Conservation (phyloP, 2,329 filamentous ascomycete species). For the Fusarium foetens region DNA sequence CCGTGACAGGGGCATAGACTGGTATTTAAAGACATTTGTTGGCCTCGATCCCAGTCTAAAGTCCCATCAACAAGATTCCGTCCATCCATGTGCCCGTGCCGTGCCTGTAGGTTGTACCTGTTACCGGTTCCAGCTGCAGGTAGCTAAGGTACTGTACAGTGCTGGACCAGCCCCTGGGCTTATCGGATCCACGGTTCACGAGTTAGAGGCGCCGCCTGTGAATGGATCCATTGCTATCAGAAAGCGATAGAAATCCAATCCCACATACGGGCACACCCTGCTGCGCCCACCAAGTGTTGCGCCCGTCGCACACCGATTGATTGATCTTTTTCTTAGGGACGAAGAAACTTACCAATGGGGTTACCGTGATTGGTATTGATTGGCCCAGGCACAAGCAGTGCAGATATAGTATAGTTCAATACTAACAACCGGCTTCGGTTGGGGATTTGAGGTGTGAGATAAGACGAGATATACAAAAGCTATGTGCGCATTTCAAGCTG, state of each 20-base stretch:
- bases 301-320: slow-evolving; percentile 43
- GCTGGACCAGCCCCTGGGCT: slow-evolving; percentile 21
- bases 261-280: slow-evolving; percentile 29
- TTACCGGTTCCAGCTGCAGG: slow-evolving; percentile 3
- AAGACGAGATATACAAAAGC: slow-evolving; percentile 5
- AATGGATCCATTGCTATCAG: slow-evolving; percentile 35
- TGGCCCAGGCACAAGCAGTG: slow-evolving; percentile 14
- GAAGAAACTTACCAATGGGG: slow-evolving; percentile 43
- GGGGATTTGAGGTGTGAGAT: slow-evolving; percentile 4
- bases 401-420: slow-evolving; percentile 5
- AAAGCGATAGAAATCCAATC: slow-evolving; percentile 32
- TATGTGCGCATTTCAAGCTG: neutral
- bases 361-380: slow-evolving; percentile 37
- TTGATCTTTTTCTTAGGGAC: slow-evolving; percentile 33
- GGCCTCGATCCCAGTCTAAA: slow-evolving; percentile 8
- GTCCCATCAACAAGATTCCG: slow-evolving; percentile 14
- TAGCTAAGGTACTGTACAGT: neutral
- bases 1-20: slow-evolving; percentile 22
- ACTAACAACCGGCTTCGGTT: neutral
- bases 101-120: slow-evolving; percentile 7
- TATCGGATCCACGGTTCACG: slow-evolving; percentile 40
- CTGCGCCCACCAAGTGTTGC: slow-evolving; percentile 36
- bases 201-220: slow-evolving; percentile 13
- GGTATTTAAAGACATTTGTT: slow-evolving; percentile 31
- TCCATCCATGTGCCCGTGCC: slow-evolving; percentile 20